Evolutionary conservation across 805 yeast species (phyloP), one percentile per base, ranked within the genome.

Genomic region (Ogataea methanolica): DNA sequence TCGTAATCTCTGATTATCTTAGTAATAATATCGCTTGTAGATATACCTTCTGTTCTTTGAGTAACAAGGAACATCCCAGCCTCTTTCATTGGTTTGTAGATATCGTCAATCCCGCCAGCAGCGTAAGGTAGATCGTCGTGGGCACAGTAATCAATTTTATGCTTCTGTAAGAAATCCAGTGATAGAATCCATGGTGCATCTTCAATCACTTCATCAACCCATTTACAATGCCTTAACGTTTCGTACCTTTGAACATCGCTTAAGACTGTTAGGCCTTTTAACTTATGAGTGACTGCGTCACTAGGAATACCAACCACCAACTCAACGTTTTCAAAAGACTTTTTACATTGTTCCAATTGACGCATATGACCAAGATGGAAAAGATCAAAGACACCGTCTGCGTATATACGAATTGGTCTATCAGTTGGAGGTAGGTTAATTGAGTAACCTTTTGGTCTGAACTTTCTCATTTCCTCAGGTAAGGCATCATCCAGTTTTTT

Each of bases 361-460:
- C 90, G 82, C 99, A 94, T 94, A 65, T 94, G 99, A 22, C 99
- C 99, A 61, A 94, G 66, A 68, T 94, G 99, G 71, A 94, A 94
- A 52, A 94, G 71, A 68, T 94, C 99, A 72, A 94, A 94, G 17
- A 94, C 97, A 45, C 99, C 99, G 68, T 94, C 99, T 6, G 99
- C 99, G 65, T 94, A 94, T n/a, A 94, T 80, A 50, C 99, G 77
- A 29, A 94, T 81, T 1, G 96, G 91, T 49, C 97, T 76, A 60
- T 85, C 94, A 4, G 64, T 71, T 2, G 97, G 95, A 2, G 99
- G 99, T 23, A 83, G 57, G 56, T 88, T 89, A 66, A 94, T 79
- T 55, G 72, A 73, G 69, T 69, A 89, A 2, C 97, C 97, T 33
- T 68, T 67, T 22, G 96, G 97, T 58, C 96, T 77, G 69, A 74